phyloP scores from a whole-genome alignment of 768 basidiomycete species.

The Leucocoprinus birnbaumii region DNA sequence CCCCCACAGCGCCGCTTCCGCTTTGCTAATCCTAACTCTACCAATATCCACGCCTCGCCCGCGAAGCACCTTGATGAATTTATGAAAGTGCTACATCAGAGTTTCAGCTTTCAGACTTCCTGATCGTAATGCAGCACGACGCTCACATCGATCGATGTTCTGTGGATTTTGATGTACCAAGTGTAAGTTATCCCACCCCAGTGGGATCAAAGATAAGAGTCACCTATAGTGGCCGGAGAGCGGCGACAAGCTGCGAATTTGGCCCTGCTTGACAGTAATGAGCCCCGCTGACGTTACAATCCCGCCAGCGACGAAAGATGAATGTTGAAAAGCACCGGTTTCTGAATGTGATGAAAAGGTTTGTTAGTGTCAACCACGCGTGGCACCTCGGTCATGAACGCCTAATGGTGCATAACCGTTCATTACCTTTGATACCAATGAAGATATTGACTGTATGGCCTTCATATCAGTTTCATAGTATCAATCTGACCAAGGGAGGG shows the following conservation, averaged over 20 bases:
- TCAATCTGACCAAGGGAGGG: not conserved
- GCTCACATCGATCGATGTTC: slow-evolving; percentile 51
- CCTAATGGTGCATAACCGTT: too few relatives aligned
- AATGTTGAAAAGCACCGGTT: slow-evolving; percentile 65
- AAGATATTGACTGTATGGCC: slow-evolving; percentile 51
- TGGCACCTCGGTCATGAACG: too few relatives aligned
- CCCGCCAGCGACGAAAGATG: slow-evolving; percentile 56
- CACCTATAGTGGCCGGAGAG: slow-evolving; percentile 66
- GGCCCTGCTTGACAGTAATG: slow-evolving; percentile 60
- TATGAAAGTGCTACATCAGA: slow-evolving; percentile 48
- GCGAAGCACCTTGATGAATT: slow-evolving; percentile 49
- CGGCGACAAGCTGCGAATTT: slow-evolving; percentile 59
- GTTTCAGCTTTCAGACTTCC: not conserved
- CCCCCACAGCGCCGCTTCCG: slow-evolving; percentile 57
- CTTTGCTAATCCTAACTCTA: slow-evolving; percentile 60
- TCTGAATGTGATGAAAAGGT: slow-evolving; percentile 24
- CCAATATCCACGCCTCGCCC: slow-evolving; percentile 55
- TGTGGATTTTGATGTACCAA: slow-evolving; percentile 15
- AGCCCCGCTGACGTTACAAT: slow-evolving; percentile 64
- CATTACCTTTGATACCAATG: slow-evolving; percentile 59
- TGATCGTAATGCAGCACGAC: not conserved
- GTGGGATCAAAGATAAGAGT: not conserved
- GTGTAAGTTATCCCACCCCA: not conserved
- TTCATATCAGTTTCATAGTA: too few relatives aligned
- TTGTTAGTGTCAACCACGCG: too few relatives aligned